Evolutionary conservation across 441 rosid genomes (phyloP).

Genomic region (Erodium moschatum): DNA sequence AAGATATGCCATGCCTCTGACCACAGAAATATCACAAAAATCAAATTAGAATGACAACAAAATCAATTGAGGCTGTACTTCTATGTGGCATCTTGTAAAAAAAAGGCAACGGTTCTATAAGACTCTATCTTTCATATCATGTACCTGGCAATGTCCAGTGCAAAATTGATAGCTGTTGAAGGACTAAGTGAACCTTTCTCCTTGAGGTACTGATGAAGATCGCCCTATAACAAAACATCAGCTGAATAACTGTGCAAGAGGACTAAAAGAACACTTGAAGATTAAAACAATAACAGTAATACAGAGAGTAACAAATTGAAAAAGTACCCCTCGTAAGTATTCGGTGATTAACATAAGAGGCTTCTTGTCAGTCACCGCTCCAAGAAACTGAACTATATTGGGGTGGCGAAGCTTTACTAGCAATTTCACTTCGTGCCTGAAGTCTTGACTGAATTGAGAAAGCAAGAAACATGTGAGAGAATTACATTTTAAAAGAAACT

Average conservation of each 20-base stretch:
- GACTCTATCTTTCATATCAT: background rate
- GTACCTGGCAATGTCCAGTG: constrained; percentile 89
- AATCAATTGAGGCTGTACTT: background rate
- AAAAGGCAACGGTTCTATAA: constrained; percentile 12
- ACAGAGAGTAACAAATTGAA: background rate
- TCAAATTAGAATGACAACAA: constrained; percentile 20
- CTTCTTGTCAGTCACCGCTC: constrained; percentile 96
- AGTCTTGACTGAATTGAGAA: constrained; percentile 73
- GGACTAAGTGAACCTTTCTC: constrained; percentile 87
- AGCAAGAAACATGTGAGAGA: constrained; percentile 14
- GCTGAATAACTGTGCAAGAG: constrained; percentile 17
- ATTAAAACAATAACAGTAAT: background rate
- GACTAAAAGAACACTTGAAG: constrained; percentile 3
- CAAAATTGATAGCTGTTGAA: constrained; percentile 75
- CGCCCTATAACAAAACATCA: constrained; percentile 52
- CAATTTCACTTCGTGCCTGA: constrained; percentile 95
- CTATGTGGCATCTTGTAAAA: background rate
- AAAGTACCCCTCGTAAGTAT: constrained; percentile 77
- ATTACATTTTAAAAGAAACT: background rate
- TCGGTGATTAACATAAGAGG: constrained; percentile 96
- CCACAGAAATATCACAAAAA: constrained; percentile 18
- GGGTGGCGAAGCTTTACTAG: constrained; percentile 99
- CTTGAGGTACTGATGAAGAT: constrained; percentile 91
- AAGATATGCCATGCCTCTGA: constrained; percentile 96
- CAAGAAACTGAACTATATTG: constrained; percentile 88